Base-by-base conservation (phyloP, 192 early-diverging fungal genomes). In the Linnemannia hyalina region DNA sequence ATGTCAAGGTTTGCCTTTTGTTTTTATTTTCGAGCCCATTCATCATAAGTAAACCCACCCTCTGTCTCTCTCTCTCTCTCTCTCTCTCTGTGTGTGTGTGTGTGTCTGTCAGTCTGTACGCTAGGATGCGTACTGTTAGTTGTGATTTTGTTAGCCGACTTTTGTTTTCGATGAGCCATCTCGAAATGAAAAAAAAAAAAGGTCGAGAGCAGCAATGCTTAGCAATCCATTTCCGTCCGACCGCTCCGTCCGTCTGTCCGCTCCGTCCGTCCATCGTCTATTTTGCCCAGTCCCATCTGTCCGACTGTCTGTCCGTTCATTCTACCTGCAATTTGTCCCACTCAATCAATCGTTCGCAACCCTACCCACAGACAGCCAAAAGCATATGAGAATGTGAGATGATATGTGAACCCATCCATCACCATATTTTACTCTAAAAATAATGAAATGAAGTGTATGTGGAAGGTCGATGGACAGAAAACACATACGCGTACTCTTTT, bases 141-240 rank as follows among this genome's bases (percentile, higher is more conserved):
- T 11, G 32, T 29, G 38, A 32, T 60, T 65, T 65, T 65, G 60
- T 32, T 32, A 32, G 60, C 60, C 60, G 60, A 65, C 60, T 65
- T 46, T 46, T 40, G 44, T 46, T 52, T 65, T 65, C 60, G 60
- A 65, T 65, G 60, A 65, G 60, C 60, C 60, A 65, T 65, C 60
- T 65, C 16, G 60, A 65, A 65, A 65, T 65, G 60, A 65, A 65
- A 29, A 32, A 65, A 63, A 55, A 55, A 20, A n/a, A 60, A 60
- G 6, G 60, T 65, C 60, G 60, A 65, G 60, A 65, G 60, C 60
- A 65, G 60, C 35, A 65, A 26, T 65, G 60, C 60, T 65, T 65
- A 65, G 60, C 60, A 65, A 65, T 65, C 60, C 60, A 65, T 65
- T 29, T 65, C 60, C 60, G 60, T 65, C 60, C 60, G 60, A 11